Evolutionary conservation across 768 basidiomycete species (phyloP), one percentile per base, ranked within the genome.

Genomic region (Pulveroboletus ravenelii): DNA sequence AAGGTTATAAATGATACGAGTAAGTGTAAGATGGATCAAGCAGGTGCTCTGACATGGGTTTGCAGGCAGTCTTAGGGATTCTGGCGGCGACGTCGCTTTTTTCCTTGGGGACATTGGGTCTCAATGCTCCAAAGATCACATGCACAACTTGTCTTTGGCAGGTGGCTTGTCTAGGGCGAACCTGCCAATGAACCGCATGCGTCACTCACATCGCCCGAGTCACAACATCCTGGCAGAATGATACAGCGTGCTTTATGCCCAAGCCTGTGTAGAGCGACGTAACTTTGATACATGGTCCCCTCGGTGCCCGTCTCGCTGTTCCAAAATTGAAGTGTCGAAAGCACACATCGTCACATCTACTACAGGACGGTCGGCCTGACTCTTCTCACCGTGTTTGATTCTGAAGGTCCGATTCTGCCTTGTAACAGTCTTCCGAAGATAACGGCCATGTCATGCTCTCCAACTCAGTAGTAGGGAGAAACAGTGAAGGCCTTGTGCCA

Each of bases 81-180:
- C 32, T 10, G n/a, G 34, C 10, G 25, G 30, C 32, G 38, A 48
- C 20, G 17, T 35, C 20, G 20, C 20, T 23, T 3, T 23, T 49
- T 52, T 32, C 50, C 51, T 46, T 29, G 23, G 10, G 39, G 20
- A 37, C 41, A 38, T n/a, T n/a, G n/a, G 49, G 5, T 52, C 53
- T 50, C 47, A 52, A 53, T 53, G 45, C 45, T 18, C 20, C 20
- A 23, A 27, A 27, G 25, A 27, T 27, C 25, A 27, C 25, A 27
- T 6, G 25, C 41, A 2, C 23, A 31, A 12, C 27, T 30, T 41
- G 38, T 49, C 50, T 39, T 42, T 57, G 51, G 51, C 51, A 57
- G 45, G 49, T 42, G 14, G 6, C 45, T 48, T 17, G 31, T 47
- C 37, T 51, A 10, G 29, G 34, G 25, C 38, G 50, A 56, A 59